Evolutionary conservation across 2,329 filamentous ascomycete genomes (phyloP), one percentile per base, ranked within the genome.

Genomic region (Hymenoscyphus albidus): DNA sequence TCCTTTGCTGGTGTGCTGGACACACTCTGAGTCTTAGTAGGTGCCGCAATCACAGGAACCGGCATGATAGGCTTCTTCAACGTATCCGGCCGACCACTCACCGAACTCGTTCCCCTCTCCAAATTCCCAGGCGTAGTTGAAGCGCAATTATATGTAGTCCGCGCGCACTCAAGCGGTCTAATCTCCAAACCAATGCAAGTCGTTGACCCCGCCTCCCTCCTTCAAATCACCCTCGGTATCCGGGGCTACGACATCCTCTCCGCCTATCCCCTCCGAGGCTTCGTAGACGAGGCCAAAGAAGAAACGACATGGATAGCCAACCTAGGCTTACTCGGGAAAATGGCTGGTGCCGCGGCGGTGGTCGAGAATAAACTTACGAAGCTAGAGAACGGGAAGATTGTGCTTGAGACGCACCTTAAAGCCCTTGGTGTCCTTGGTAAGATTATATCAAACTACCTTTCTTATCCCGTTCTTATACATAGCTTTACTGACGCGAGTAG

Each of bases 41-140:
- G 83, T n/a, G 71, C 77, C 22, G 82, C 81, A 2, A 83, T 80
- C 13, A 89, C 85, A 0, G 92, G 93, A 6, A 90, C 88, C 2
- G 86, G 89, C 0, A 89, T 97, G 12, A 77, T 97, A 1, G 93
- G 90, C 0, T 77, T 96, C 2, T 98, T 98, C 81, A 98, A 98
- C 71, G 84, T 93, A 64, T 86, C 86, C 1, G 78, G 83, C 3
- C 80, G 82, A 1, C 78, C 83, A 1, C 74, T 92, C 14, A 85
- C 84, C 0, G 91, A 94, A 68, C 77, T 97, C 18, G 78, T 97
- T 32, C 82, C 87, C 0, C 78, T 97, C 1, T 80, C 81, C 0
- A 82, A 85, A 57, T 96, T 98, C 73, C 88, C 91, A 0, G 93
- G 93, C 1, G 83, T 90, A 0, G 77, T 86, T 38, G 69, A 75